Percentiles rank a stretch among this genome's conserved stretches.
Evolutionary conservation across 495 filamentous ascomycete species (phyloP).

Genomic region (Penicillium pulvis): DNA sequence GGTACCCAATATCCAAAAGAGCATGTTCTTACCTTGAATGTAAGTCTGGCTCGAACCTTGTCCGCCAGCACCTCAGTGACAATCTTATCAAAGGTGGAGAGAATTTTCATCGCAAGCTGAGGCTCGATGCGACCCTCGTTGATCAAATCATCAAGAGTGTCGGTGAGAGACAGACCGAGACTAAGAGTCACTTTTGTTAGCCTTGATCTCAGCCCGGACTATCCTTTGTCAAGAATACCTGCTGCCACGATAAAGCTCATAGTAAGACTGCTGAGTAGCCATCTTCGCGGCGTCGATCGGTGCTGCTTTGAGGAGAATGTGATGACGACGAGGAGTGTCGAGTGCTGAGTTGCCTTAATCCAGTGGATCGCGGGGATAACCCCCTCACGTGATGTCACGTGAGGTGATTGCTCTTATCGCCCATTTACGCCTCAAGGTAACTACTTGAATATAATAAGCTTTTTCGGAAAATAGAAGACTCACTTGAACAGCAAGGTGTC

Average conservation of each 20-base stretch:
- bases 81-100: conserved; percentile 86
- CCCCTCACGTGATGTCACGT: conserved; percentile 20
- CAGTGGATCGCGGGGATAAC: conserved; percentile 19
- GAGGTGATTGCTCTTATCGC: conserved; percentile 12
- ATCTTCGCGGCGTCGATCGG: conserved; percentile 20
- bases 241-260: conserved; percentile 96
- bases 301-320: conserved; percentile 10
- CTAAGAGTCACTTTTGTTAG: conserved; percentile 49
- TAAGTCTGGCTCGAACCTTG: conserved; percentile 86
- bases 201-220: not conserved
- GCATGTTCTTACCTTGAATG: conserved; percentile 81
- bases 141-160: conserved; percentile 96
- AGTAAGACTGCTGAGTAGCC: conserved; percentile 57
- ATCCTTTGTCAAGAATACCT: conserved; percentile 58
- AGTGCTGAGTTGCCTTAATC: conserved; percentile 17
- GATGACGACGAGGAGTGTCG: conserved; percentile 18
- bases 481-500: conserved; percentile 2
- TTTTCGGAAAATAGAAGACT: not conserved
- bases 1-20: not conserved
- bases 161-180: conserved; percentile 86
- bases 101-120: conserved; percentile 96
- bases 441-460: too few species aligned
- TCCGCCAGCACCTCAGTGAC: conserved; percentile 87
- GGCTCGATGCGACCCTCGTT: conserved; percentile 91
- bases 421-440: conserved; percentile 11